Base-by-base conservation (phyloP, 1,284 basidiomycete species). In the Melampsora larici-populina region DNA sequence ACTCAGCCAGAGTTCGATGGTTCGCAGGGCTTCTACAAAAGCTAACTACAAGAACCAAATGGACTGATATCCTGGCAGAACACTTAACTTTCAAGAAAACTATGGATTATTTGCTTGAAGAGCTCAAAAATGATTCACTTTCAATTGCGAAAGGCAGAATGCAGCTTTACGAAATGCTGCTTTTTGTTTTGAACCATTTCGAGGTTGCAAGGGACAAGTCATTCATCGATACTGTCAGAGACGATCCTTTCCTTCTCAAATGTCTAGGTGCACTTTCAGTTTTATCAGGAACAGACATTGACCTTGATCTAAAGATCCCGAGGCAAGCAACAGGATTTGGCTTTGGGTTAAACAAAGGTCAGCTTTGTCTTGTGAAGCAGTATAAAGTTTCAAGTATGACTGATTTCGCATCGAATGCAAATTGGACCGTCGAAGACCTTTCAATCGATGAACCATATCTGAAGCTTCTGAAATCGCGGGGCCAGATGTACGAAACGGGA, bases 251-350 rank as follows among this genome's bases (percentile, higher is more conserved):
- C 7, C 24, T 55, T 26, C 18, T 21, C 51, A 55, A 55, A 55
- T 55, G 51, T 17, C 51, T 21, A 17, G 24, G 51, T 17, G 51
- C 51, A 26, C 51, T 55, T 26, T 55, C 51, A 17, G 24, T 7
- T 26, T 55, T 55, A 55, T 55, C 51, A 17, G 3, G 51, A 26
- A 55, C 24, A 21, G 24, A 26, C 51, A 55, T 55, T 21, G 36
- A 36, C 3, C 51, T 26, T 55, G 21, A 55, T 55, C 51, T 55
- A 13, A 17, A 55, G 51, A 21, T 26, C 24, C 18, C 21, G 18
- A 55, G 51, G 18, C 21, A 55, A 55, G 51, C 51, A 21, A 55
- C 51, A 55, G 51, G 51, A 55, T 55, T 55, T 55, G 51, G 51
- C 9, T 26, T 55, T 55, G 51, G 51, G 21, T 17, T 55, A 55